These are phyloP conservation scores for Lasiodiplodia sp. DNA, from an alignment of 2,329 filamentous ascomycete genomes.

Conservation along the genomic window DNA sequence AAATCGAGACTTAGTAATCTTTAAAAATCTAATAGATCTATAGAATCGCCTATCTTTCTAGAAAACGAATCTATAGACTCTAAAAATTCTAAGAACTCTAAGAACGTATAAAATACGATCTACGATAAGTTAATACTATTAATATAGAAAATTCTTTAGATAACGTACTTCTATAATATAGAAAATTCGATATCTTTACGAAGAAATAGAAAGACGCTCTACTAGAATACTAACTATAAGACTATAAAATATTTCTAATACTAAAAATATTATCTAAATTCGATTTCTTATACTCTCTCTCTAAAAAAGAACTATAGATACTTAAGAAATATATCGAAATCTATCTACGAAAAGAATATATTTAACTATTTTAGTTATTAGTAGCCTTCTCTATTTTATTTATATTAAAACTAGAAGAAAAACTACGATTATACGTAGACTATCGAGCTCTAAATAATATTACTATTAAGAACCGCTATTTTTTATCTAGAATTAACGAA, in stretches of 20 bases:
- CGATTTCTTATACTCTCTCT: not conserved
- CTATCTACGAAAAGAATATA: no score
- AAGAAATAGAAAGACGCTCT: not conserved
- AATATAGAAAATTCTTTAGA: not conserved
- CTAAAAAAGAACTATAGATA: no score
- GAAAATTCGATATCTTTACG: not conserved
- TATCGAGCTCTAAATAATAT: no score
- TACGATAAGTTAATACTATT: not conserved
- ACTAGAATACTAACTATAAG: not conserved
- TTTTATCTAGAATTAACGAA: not conserved
- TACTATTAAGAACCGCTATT: not conserved
- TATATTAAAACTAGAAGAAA: no score
- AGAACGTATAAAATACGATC: not conserved
- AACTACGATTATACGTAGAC: no score
- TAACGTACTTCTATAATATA: not conserved
- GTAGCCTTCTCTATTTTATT: no score
- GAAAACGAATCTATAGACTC: not conserved
- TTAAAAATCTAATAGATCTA: no score
- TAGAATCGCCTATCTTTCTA: no score
- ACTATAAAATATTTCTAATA: not conserved
- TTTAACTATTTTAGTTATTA: no score
- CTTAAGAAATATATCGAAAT: no score
- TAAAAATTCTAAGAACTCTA: no score
- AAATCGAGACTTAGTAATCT: no score
- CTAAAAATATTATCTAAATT: not conserved